Evolutionary conservation across 192 early-diverging fungal genomes (phyloP).

Genomic region (Rhizophagus sp.): DNA sequence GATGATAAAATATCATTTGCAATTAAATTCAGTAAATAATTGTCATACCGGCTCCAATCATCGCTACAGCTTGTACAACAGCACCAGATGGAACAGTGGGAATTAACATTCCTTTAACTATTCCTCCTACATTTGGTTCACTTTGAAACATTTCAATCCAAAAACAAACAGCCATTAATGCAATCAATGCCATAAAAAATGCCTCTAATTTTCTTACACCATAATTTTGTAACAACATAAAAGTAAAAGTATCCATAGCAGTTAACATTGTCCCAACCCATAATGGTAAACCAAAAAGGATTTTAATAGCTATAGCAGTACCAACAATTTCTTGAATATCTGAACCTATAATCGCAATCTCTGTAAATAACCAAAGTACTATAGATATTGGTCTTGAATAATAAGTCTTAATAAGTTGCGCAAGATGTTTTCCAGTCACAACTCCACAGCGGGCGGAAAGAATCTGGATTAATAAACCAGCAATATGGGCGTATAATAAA

Average conservation of each 20-base stretch:
- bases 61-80: constrained; percentile 65
- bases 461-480: constrained; percentile 64
- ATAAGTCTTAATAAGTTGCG: constrained; percentile 49
- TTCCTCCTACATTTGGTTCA: constrained; percentile 47
- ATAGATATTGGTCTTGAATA: constrained; percentile 50
- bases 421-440: constrained; percentile 65
- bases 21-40: neutral
- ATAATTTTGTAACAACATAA: constrained; percentile 66
- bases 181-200: constrained; percentile 73
- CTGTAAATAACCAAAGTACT: constrained; percentile 60
- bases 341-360: constrained; percentile 68
- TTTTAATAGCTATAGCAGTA: constrained; percentile 82
- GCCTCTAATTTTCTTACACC: constrained; percentile 71
- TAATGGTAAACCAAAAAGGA: constrained; percentile 70
- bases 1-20: neutral
- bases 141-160: constrained; percentile 63
- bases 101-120: constrained; percentile 53
- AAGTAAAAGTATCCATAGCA: constrained; percentile 73
- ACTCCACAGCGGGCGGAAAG: constrained; percentile 63
- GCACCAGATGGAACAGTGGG: constrained; percentile 58
- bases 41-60: constrained; percentile 53
- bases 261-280: constrained; percentile 78
- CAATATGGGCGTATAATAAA: constrained; percentile 61
- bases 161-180: constrained; percentile 75
- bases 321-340: constrained; percentile 87